Evolutionary conservation across 192 early-diverging fungal genomes (phyloP).

Genomic region (Backusella morwellensis): DNA sequence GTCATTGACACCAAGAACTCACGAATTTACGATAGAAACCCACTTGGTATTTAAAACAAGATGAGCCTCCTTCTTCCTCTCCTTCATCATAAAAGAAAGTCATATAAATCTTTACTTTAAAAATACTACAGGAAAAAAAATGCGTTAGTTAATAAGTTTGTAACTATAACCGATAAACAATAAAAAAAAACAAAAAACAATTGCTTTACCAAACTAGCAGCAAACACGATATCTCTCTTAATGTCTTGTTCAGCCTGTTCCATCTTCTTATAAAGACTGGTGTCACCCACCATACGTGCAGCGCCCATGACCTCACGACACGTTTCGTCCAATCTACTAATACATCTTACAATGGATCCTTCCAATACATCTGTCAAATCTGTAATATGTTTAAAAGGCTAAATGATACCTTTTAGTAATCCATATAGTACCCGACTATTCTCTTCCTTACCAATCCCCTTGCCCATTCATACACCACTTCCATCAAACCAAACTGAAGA

Average conservation of each 20-base stretch:
- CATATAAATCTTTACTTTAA: not conserved
- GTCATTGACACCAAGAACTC: not conserved
- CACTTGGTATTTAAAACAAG: slow-evolving; percentile 23
- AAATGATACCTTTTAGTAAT: not conserved
- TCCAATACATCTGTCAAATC: slow-evolving; percentile 93
- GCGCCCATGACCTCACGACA: slow-evolving; percentile 85
- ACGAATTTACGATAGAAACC: not conserved
- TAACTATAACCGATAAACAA: not conserved
- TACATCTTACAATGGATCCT: slow-evolving; percentile 93
- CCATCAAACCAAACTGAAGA: slow-evolving; percentile 85
- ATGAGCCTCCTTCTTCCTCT: not conserved
- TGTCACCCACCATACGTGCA: slow-evolving; percentile 87
- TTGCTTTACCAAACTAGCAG: slow-evolving; percentile 66
- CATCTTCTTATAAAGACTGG: slow-evolving; percentile 87
- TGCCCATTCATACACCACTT: slow-evolving; percentile 99
- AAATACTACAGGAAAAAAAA: not conserved
- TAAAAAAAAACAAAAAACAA: not conserved
- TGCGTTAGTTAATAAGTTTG: not conserved
- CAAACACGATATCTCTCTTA: slow-evolving; percentile 96
- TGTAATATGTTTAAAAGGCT: slow-evolving; percentile 87
- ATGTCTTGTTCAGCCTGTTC: slow-evolving; percentile 83
- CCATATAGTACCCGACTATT: no score
- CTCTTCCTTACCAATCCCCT: slow-evolving; percentile 59
- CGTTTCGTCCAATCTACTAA: slow-evolving; percentile 91
- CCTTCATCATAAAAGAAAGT: no score